These are phyloP conservation scores for Xenoacremonium recifei DNA, from an alignment of 2,329 filamentous ascomycete species.

Conservation along the genomic window DNA sequence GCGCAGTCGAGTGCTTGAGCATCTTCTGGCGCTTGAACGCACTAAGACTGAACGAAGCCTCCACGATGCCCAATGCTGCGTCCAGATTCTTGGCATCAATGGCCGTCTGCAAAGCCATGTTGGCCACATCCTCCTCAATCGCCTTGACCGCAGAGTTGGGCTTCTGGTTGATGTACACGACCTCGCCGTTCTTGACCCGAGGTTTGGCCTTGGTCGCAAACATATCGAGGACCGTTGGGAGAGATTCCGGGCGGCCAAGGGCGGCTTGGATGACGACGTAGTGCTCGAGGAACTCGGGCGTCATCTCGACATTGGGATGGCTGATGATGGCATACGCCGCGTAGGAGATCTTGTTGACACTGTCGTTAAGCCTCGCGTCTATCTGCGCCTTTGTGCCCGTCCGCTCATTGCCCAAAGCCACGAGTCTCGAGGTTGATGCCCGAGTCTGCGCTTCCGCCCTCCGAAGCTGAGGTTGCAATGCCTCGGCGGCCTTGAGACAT, in stretches of 20 bases:
- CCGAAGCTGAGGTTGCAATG: constrained; percentile 40
- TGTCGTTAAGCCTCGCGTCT: constrained; percentile 38
- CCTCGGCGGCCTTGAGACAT: constrained; percentile 44
- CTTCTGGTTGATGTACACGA: constrained; percentile 61
- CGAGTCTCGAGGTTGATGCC: constrained; percentile 53
- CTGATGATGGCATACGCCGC: constrained; percentile 68
- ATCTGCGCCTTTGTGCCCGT: constrained; percentile 30
- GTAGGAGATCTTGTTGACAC: constrained; percentile 53
- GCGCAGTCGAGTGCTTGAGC: constrained; percentile 61
- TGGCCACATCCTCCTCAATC: constrained; percentile 68
- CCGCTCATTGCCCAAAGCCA: constrained; percentile 41
- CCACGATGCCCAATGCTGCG: constrained; percentile 73
- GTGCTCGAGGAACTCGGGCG: constrained; percentile 64
- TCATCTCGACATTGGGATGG: constrained; percentile 78
- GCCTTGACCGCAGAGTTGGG: constrained; percentile 70
- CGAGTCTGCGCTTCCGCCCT: constrained; percentile 37
- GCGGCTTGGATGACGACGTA: constrained; percentile 78
- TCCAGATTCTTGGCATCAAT: constrained; percentile 77
- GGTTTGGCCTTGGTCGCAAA: constrained; percentile 83
- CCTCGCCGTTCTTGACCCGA: constrained; percentile 53
- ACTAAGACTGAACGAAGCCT: constrained; percentile 64
- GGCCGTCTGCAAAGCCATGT: constrained; percentile 73
- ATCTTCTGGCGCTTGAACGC: constrained; percentile 69
- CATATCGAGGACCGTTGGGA: constrained; percentile 77
- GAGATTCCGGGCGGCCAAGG: constrained; percentile 69